Conservation (phyloP, 805 yeast genomes). For the Danielia oregonensis region DNA sequence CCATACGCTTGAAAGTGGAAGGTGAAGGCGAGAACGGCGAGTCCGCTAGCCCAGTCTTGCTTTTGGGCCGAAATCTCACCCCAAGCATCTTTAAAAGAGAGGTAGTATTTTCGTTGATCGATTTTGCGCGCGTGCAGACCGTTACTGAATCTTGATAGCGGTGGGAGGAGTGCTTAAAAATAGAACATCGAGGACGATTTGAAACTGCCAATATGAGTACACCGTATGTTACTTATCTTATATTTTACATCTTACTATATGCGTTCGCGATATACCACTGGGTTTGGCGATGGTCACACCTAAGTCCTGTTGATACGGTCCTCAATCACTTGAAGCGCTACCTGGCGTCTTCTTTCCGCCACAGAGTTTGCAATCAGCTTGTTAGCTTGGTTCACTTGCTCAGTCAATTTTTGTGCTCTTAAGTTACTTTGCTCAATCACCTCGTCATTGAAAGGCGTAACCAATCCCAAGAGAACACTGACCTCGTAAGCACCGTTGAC, state of each 20-base stretch:
- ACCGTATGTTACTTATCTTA: too few relatives aligned
- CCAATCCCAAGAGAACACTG: slow-evolving; percentile 42
- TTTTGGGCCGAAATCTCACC: slow-evolving; percentile 16
- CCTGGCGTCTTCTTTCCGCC: slow-evolving; percentile 74
- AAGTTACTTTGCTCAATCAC: slow-evolving; percentile 72
- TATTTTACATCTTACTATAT: too few relatives aligned
- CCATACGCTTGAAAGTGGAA: slow-evolving; percentile 2
- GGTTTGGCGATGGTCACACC: too few relatives aligned
- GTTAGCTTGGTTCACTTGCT: slow-evolving; percentile 40
- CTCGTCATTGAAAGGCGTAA: slow-evolving; percentile 62
- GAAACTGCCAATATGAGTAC: too few relatives aligned
- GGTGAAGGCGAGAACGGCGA: slow-evolving; percentile 11
- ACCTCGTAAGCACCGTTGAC: slow-evolving; percentile 39
- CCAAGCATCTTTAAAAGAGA: slow-evolving; percentile 8
- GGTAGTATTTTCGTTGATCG: background rate
- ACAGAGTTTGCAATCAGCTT: slow-evolving; percentile 42
- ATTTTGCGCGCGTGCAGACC: too few relatives aligned
- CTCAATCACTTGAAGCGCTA: slow-evolving; percentile 71
- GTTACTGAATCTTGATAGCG: too few relatives aligned
- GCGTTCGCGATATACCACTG: too few relatives aligned
- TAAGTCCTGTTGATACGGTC: slow-evolving; percentile 53
- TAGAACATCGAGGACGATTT: too few relatives aligned
- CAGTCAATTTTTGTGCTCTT: slow-evolving; percentile 62
- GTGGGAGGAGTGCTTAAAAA: too few relatives aligned
- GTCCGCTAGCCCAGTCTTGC: slow-evolving; percentile 2